Base-by-base conservation (phyloP, 2,329 filamentous ascomycete genomes). In the Ophiosphaerella herpotricha region DNA sequence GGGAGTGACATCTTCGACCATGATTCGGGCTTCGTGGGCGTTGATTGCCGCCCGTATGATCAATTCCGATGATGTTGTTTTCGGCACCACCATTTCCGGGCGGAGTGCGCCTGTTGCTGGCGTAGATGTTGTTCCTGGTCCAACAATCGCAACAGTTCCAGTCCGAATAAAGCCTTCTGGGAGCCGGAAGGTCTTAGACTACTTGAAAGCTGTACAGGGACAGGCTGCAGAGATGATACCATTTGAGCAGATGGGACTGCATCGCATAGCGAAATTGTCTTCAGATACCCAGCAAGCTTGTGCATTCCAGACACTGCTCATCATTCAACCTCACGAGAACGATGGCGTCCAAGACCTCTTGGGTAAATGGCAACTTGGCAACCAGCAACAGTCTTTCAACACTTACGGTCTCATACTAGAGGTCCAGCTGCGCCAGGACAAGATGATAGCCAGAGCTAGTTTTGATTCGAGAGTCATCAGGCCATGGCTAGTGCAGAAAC, bases 251-350 rank as follows among this genome's bases (percentile, higher is more conserved):
- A 49, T 54, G 23, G 72, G 72, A 9, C 44, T 71, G 32, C 67
- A 71, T 24, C 60, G 64, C 14, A 73, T 74, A 14, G 43, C 46
- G 13, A 34, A 4, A 18, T 53, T 50, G 52, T 40, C 5, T 5
- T 8, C 13, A 36, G 48, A 36, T 1, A 47, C 61, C 21, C 64
- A 60, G 35, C 55, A 65, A 12, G 83, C 24, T 5, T 26, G 24
- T 8, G 24, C 79, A 58, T 70, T 83, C 35, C 75, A 77, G 4
- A 82, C 77, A 0, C 77, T 80, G 3, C 63, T 84, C 1, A 78
- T 84, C 0, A 74, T 84, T 12, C 80, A 83, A 13, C 41, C 48
- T 32, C 24, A 8, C 24, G 5, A 5, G 24, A 8, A 26, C 5
- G 8, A 8, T 26, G 24, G 24, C 24, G 24, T n/a, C n/a, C n/a